phyloP scores from a whole-genome alignment of 768 basidiomycete species.

The Paxillus ammoniavirescens region DNA sequence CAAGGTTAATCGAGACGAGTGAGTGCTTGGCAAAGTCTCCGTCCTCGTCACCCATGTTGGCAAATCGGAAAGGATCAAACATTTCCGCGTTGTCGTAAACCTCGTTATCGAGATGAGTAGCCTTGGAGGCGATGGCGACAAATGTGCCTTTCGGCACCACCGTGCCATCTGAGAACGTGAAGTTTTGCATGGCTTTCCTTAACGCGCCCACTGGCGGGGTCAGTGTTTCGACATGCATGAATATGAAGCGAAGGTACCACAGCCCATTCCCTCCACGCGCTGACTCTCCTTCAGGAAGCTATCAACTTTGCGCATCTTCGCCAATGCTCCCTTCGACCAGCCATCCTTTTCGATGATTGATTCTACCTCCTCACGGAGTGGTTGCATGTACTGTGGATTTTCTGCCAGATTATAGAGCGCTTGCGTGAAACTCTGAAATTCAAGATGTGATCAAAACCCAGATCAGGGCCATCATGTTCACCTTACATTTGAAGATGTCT shows the following conservation, averaged over 20 bases:
- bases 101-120: conserved; percentile 16
- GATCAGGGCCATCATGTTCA: neutral
- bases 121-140: conserved; percentile 21
- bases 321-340: conserved; percentile 28
- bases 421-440: conserved; percentile 30
- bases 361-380: conserved; percentile 40
- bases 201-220: conserved; percentile 22
- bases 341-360: conserved; percentile 24
- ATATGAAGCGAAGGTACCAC: conserved; percentile 13
- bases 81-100: conserved; percentile 32
- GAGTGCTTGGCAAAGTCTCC: conserved; percentile 34
- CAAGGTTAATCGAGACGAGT: conserved; percentile 32
- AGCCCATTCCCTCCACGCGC: conserved; percentile 28
- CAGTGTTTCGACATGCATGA: neutral
- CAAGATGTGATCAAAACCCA: neutral
- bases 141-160: conserved; percentile 33
- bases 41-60: conserved; percentile 29
- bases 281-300: conserved; percentile 40
- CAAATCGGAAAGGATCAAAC: conserved; percentile 53
- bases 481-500: conserved; percentile 21
- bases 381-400: conserved; percentile 31
- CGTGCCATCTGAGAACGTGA: conserved; percentile 39
- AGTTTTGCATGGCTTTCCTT: conserved; percentile 32
- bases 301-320: conserved; percentile 36
- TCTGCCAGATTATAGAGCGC: conserved; percentile 37